Base-by-base conservation (phyloP, 148 eudicot genomes). In the Nepenthes mirabilis region DNA sequence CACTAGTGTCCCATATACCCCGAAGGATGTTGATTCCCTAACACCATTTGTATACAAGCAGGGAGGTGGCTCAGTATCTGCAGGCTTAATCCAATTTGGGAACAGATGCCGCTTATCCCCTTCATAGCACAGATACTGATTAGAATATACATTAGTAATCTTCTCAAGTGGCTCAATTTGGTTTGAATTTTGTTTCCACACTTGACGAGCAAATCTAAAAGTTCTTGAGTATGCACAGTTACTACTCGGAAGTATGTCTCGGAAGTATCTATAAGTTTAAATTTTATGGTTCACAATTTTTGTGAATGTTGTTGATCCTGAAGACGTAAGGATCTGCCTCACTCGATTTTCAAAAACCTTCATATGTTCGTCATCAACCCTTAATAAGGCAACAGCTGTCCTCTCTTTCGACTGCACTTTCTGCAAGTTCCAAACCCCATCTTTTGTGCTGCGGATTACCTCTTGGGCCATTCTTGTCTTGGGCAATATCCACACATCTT, bases 241-340 rank as follows among this genome's bases (percentile, higher is more conserved):
- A 96, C 98, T 77, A 88, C 98, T 74, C 98, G 98, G 79, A 93
- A 93, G 63, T 93, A 93, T 23, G 98, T 93, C 98, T n/a, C n/a
- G n/a, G n/a, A n/a, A 35, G 9, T 67, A 83, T 85, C 97, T 72
- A 94, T 88, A 80, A 54, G 99, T 96, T 14, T 96, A 86, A 55
- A 86, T 94, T 96, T 97, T 86, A 68, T 12, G 89, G 83, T 94
- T 94, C 34, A 94, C 99, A 23, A 94, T 94, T 67, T 94, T 94
- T 1, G 99, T 94, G 70, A 94, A 94, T 13, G 99, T 94, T 14
- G 99, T 94, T 37, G 99, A 93, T 9, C 99, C 99, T 7, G 99
- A 93, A 34, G 96, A 88, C 99, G 89, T 93, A 63, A 93, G 95
- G 72, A 93, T 93, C 63, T 93, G 99, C 69, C 99, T 86, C 40